Evolutionary conservation across 2,329 filamentous ascomycete species (phyloP), one percentile per base, ranked within the genome.

Genomic region (Alternaria hordeiaustralica): DNA sequence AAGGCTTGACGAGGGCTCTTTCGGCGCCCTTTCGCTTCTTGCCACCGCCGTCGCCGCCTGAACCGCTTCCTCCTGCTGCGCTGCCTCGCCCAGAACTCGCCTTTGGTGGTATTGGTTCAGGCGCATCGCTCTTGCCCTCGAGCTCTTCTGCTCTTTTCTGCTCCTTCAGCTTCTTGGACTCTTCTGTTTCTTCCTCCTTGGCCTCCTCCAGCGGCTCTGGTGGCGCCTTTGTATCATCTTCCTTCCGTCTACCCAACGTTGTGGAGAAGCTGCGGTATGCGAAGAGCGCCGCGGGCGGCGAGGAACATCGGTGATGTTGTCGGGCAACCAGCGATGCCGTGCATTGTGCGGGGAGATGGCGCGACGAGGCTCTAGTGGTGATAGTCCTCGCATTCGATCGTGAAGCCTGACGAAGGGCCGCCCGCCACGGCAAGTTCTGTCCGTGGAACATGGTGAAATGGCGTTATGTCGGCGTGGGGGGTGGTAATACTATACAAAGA

Each of bases 1-100:
- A 88, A 2, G 94, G 92, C 82, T 98, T 98, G 73, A 93, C 89
- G 43, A 98, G 85, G 23, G 92, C 90, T 75, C 89, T 89, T 64
- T 96, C 92, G n/a, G 83, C 79, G 53, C 89, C 86, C 77, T 92
- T 94, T 58, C 93, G 90, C 75, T 89, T 92, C 80, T 88, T 91
- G 54, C 91, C 88, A 10, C 87, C 73, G 15, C 75, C 86, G 68
- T 91, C 89, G 58, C 85, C 85, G 15, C 85, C 81, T 25, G 70
- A 55, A 4, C 66, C 80, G 18, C 78, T 68, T 46, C 86, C 85
- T 45, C 87, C 87, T 51, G 89, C 87, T 51, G 89, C 84, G 71
- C 87, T 88, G 43, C 83, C 84, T 72, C 87, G 89, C 55, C 84
- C 86, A 74, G 91, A 88, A 49, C 80, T 82, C 33, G 80, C 79